A percentile compares a stretch with the other conserved stretches of the same genome.
phyloP scores from a whole-genome alignment of 1,139 yeast species.

The Geotrichum australiense region DNA sequence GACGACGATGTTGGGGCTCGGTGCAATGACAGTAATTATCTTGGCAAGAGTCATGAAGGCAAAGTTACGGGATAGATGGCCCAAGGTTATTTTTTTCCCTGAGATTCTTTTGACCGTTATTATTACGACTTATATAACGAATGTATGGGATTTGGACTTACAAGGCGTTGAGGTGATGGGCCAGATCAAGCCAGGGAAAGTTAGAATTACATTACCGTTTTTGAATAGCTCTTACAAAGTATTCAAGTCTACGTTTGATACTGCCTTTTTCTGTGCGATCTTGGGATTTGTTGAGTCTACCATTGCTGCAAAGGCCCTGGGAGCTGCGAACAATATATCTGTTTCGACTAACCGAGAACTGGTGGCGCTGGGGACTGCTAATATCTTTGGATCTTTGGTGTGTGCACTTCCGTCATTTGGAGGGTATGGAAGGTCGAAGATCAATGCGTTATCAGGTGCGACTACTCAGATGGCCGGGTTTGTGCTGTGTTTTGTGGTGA shows the following conservation, averaged over 20 bases:
- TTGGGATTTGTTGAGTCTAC: slow-evolving; percentile 92
- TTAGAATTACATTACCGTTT: slow-evolving; percentile 46
- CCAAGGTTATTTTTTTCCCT: slow-evolving; percentile 47
- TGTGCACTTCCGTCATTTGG: slow-evolving; percentile 93
- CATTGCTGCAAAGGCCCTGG: slow-evolving; percentile 68
- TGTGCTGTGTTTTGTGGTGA: slow-evolving; percentile 67
- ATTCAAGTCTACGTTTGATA: slow-evolving; percentile 35
- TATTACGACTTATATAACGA: slow-evolving; percentile 53
- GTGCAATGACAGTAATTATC: slow-evolving; percentile 31
- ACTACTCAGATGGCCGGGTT: slow-evolving; percentile 78
- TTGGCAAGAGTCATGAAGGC: slow-evolving; percentile 25
- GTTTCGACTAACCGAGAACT: slow-evolving; percentile 48
- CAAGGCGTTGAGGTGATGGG: slow-evolving; percentile 67
- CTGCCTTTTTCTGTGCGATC: slow-evolving; percentile 65
- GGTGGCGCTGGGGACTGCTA: slow-evolving; percentile 74
- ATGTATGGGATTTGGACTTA: slow-evolving; percentile 47
- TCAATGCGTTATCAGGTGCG: slow-evolving; percentile 82
- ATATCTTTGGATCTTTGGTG: slow-evolving; percentile 56
- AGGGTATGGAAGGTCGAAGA: slow-evolving; percentile 89
- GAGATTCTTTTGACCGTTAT: slow-evolving; percentile 76
- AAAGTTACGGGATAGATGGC: slow-evolving; percentile 7
- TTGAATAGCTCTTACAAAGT: slow-evolving; percentile 32
- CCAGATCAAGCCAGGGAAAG: slow-evolving; percentile 44
- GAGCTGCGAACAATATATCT: slow-evolving; percentile 30
- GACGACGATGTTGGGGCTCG: slow-evolving; percentile 32